Evolutionary conservation across 208 protist species (phyloP), one percentile per base, ranked within the genome.

Genomic region (Jaenimonas drosophilae): DNA sequence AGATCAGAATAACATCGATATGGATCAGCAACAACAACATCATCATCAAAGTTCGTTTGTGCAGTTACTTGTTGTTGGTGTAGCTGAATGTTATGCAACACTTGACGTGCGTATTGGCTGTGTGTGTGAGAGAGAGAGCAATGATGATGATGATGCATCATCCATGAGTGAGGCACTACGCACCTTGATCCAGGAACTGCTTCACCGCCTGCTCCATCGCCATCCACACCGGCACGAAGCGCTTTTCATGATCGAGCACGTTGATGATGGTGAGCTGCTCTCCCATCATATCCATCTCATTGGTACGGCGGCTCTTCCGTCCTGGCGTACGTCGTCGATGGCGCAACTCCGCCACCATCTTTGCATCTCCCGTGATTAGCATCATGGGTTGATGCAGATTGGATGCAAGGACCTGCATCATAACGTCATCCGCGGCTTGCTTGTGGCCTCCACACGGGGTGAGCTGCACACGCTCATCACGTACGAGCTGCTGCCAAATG

Each of bases 141-240:
- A n/a, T n/a, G n/a, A n/a, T n/a, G n/a, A n/a, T n/a, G n/a, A n/a
- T n/a, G n/a, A n/a, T n/a, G n/a, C n/a, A n/a, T n/a, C n/a, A n/a
- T n/a, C n/a, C n/a, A n/a, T n/a, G n/a, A n/a, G n/a, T n/a, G n/a
- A n/a, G 7, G 37, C 11, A 7, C 7, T 42, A 11, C 16, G 37
- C 37, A 34, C 9, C 30, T 34, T 34, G 9, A 42, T 20, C 9
- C 37, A 17, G 6, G 37, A 57, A 55, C 21, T 24, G 19, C 6
- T 49, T 36, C 21, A 83, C 57, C 2, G 48, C 52, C 17, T 48
- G 34, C 9, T 46, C 55, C 30, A 91, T 46, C 2, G 34, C 55
- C 12, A 56, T 11, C 83, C 83, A 91, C 19, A 91, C 79, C 19
- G 83, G 78, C 20, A 88, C 48, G 39, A 91, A 86, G 2, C 72